Evolutionary conservation across 352 stramenopile genomes (phyloP), one percentile per base, ranked within the genome.

Genomic region (Globisporangium nagaii): DNA sequence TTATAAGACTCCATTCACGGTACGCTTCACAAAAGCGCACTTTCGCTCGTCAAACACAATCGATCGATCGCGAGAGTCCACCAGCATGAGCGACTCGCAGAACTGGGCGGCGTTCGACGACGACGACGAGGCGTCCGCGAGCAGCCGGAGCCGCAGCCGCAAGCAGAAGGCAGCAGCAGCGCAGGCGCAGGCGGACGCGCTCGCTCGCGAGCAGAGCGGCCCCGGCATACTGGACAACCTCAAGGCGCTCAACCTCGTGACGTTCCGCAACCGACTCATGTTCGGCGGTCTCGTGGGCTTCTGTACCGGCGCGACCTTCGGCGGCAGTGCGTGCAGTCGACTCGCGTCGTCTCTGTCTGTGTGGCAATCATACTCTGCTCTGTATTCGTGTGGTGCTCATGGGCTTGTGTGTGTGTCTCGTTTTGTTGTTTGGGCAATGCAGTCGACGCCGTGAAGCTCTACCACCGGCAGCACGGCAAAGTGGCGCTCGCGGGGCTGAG

Each of bases 21-120:
- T n/a, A n/a, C n/a, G n/a, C n/a, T n/a, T n/a, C n/a, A n/a, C n/a
- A n/a, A n/a, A n/a, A n/a, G n/a, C n/a, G n/a, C n/a, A n/a, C n/a
- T n/a, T n/a, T n/a, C 15, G 15, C 36, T 1, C 35, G 35, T 7
- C 8, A 62, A 19, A 28, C 36, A 62, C 42, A 36, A 15, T 52
- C 22, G 39, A 28, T 48, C 44, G 3, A 45, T 11, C 36, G 20
- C 22, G 50, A 31, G 17, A 32, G 15, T 45, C 6, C 30, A 53
- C 12, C 2, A 40, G 24, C 49, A 89, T 91, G 81, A 64, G 76
- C 37, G 78, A 88, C 65, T 88, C 78, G 39, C 76, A 91, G 69
- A 88, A 88, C 49, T 92, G 81, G 81, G 85, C 71, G 58, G 83
- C 81, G 46, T 92, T 90, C 69, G 79, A 90, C 28, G 71, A 74